Evolutionary conservation across 139 green algal species (phyloP), one percentile per base, ranked within the genome.

Genomic region (Yamagishiella unicocca): DNA sequence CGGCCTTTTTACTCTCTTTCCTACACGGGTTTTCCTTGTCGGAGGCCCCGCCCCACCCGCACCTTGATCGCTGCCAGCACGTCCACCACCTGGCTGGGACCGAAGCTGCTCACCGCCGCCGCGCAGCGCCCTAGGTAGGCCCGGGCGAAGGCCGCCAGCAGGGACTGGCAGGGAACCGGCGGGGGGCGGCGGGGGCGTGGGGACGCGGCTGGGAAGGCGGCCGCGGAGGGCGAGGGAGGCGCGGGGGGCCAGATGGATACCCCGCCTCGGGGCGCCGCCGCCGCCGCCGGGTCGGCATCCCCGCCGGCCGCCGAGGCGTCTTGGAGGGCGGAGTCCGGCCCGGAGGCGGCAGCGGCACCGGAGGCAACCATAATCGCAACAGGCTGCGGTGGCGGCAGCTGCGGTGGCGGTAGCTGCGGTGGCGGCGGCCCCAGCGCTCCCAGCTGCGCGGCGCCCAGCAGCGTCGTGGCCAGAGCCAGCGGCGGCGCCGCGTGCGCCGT

Each of bases 61-160:
- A 85, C 79, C 79, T 50, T 21, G 29, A 85, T 1, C 5, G 79
- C 79, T 22, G n/a, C 42, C 38, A 85, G 79, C 29, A 75, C 19
- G 29, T 75, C 79, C 40, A 85, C 79, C n/a, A 85, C 38, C 79
- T 85, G 79, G 42, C 61, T 76, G 61, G 79, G 79, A 0, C 79
- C 35, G 54, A 83, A 70, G 31, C n/a, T 1, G 5, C 50, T 54
- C 55, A 71, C 10, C 54, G 54, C 76, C 54, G 35, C 53, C 27
- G 54, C 76, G 14, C 76, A 83, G 37, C 38, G 54, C 14, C 22
- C 22, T 43, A 85, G 40, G 79, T 85, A 85, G 12, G 24, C 58
- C 7, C 79, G 79, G 0, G 79, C 40, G 27, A 85, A 85, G 8
- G 79, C 79, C 12, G 79, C 61, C 42, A 85, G 14, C 61, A 75